Evolutionary conservation across 441 rosid genomes (phyloP).

Genomic region (Gossypium davidsonii): DNA sequence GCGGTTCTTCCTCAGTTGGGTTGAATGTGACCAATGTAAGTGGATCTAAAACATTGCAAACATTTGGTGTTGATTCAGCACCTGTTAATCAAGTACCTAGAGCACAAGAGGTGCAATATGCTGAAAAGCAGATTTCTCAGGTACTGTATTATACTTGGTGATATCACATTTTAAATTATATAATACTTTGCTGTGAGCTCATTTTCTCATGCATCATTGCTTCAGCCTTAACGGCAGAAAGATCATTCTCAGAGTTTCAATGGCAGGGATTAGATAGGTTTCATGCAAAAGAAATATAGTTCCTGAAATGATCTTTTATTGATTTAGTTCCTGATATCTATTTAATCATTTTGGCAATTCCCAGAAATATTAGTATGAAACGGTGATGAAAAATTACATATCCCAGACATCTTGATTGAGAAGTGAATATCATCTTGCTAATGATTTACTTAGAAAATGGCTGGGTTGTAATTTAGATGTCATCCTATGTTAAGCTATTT

Average conservation of each 20-base stretch:
- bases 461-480: neutral
- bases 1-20: slow-evolving; percentile 21
- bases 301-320: neutral
- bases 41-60: slow-evolving; percentile 35
- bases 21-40: slow-evolving; percentile 19
- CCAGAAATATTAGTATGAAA: neutral
- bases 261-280: neutral
- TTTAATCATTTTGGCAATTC: neutral
- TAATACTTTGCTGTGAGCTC: neutral
- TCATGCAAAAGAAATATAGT: neutral
- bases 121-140: slow-evolving; percentile 41
- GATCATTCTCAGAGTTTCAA: neutral
- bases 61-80: slow-evolving; percentile 26
- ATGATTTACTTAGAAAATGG: neutral
- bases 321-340: slow-evolving; percentile 2
- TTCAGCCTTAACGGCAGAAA: neutral
- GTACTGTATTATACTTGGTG: slow-evolving; percentile 19
- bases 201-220: neutral
- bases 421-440: neutral
- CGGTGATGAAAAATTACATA: neutral
- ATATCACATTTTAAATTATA: neutral
- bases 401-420: neutral
- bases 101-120: slow-evolving; percentile 33
- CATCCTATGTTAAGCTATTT: neutral
- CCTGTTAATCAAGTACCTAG: slow-evolving; percentile 30